A percentile compares a stretch with the other conserved stretches of the same genome.
These are phyloP conservation scores for Kregervanrija delftensis DNA, from an alignment of 805 yeast species.

Conservation along the genomic window DNA sequence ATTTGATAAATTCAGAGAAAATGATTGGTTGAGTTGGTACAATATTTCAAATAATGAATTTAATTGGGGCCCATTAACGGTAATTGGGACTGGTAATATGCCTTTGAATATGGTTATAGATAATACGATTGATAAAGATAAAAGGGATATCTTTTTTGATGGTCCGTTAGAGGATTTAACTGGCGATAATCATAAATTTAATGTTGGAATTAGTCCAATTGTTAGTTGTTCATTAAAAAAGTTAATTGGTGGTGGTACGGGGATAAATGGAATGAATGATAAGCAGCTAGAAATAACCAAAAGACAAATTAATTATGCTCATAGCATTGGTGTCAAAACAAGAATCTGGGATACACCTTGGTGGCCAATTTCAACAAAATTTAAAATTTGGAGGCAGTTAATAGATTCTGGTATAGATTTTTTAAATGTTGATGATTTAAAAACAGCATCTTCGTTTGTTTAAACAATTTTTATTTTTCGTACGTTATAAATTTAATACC, in stretches of 20 bases:
- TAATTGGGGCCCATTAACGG: constrained; percentile 48
- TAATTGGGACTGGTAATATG: constrained; percentile 60
- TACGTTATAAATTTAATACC: no score
- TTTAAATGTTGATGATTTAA: constrained; percentile 57
- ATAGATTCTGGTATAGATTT: constrained; percentile 45
- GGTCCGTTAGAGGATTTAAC: constrained; percentile 36
- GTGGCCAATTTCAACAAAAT: constrained; percentile 49
- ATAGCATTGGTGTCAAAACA: constrained; percentile 42
- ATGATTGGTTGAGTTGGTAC: constrained; percentile 44
- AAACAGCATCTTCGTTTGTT: constrained; percentile 11
- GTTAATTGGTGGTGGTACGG: constrained; percentile 18
- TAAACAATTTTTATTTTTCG: no score
- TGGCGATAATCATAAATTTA: constrained; percentile 1
- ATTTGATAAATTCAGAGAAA: constrained; percentile 40
- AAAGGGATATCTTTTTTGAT: constrained; percentile 42
- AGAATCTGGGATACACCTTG: constrained; percentile 68
- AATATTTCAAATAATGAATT: constrained; percentile 29
- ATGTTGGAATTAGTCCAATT: constrained; percentile 24
- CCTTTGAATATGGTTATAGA: constrained; percentile 36
- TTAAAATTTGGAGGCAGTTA: constrained; percentile 44
- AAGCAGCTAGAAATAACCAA: constrained; percentile 27
- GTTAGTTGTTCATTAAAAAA: constrained; percentile 27
- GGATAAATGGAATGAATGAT: constrained; percentile 26
- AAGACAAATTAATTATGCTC: constrained; percentile 35
- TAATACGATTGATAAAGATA: constrained; percentile 4